Conservation (phyloP, 768 basidiomycete species). For the Trametes coccinea region DNA sequence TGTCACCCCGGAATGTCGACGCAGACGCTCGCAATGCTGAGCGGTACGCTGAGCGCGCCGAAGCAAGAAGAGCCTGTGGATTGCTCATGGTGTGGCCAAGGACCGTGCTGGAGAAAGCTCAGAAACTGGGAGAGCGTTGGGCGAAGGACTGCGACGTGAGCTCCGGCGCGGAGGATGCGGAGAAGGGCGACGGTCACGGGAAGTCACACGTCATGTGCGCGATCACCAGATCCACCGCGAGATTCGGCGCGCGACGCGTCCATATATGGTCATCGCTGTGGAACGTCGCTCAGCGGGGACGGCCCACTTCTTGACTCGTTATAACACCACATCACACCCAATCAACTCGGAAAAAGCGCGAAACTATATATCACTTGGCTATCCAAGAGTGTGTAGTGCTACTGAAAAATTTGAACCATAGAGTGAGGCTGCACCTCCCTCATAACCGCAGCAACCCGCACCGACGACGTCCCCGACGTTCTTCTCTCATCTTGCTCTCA, state of each 20-base stretch:
- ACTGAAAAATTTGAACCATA: constrained; percentile 17
- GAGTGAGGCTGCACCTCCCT: constrained; percentile 1
- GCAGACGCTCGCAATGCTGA: constrained; percentile 66
- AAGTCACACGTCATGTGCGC: constrained; percentile 19
- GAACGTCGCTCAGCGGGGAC: constrained; percentile 17
- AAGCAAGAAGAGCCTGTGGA: constrained; percentile 47
- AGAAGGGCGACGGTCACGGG: constrained; percentile 1
- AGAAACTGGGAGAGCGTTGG: not conserved
- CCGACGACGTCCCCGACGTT: constrained; percentile 5
- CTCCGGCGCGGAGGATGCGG: not conserved
- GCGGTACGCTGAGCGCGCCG: constrained; percentile 75
- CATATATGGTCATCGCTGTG: constrained; percentile 29
- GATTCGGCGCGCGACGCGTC: constrained; percentile 33
- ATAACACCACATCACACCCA: not conserved
- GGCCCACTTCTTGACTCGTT: constrained; percentile 16
- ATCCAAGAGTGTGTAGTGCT: not conserved
- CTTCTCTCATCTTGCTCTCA: constrained; percentile 1
- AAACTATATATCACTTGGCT: not conserved
- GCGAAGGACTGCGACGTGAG: not conserved
- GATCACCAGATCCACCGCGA: constrained; percentile 30
- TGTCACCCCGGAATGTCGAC: constrained; percentile 63
- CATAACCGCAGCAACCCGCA: constrained; percentile 15
- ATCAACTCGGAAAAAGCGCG: not conserved
- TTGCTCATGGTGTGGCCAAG: constrained; percentile 26
- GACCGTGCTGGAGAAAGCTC: not conserved